Percentiles rank a stretch among this genome's conserved stretches.
These are phyloP conservation scores for Sabuloglossum arenarium DNA, from an alignment of 495 filamentous ascomycete species.

Conservation along the genomic window DNA sequence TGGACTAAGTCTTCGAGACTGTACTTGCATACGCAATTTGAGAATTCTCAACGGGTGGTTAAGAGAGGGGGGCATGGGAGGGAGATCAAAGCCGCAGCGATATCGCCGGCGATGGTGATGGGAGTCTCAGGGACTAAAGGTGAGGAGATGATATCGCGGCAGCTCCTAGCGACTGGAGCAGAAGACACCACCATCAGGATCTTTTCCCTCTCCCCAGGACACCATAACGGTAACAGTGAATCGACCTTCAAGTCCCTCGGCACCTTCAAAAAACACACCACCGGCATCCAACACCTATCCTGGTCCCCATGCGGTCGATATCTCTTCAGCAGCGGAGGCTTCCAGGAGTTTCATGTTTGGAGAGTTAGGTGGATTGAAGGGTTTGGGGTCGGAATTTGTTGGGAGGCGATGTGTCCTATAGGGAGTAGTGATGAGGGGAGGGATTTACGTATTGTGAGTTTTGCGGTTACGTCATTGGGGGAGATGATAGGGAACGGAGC, in stretches of 20 bases:
- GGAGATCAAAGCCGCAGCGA: slow-evolving; percentile 64
- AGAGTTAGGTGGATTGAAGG: slow-evolving; percentile 31
- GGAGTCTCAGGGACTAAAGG: not conserved
- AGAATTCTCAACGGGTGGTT: slow-evolving; percentile 29
- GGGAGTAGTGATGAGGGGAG: slow-evolving; percentile 32
- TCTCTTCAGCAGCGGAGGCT: slow-evolving; percentile 67
- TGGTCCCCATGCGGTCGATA: slow-evolving; percentile 43
- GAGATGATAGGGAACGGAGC: too few species aligned
- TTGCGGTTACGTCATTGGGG: slow-evolving; percentile 26
- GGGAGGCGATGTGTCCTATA: slow-evolving; percentile 38
- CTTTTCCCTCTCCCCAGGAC: slow-evolving; percentile 20
- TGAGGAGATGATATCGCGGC: not conserved
- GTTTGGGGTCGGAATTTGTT: slow-evolving; percentile 35
- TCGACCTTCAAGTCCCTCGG: slow-evolving; percentile 25
- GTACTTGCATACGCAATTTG: slow-evolving; percentile 26
- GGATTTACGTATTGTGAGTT: slow-evolving; percentile 63
- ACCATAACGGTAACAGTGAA: not conserved
- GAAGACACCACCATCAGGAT: slow-evolving; percentile 79
- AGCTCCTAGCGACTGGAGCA: slow-evolving; percentile 56
- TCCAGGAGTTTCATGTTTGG: slow-evolving; percentile 84
- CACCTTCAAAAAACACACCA: slow-evolving; percentile 51
- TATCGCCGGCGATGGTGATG: slow-evolving; percentile 15
- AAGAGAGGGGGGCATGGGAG: slow-evolving; percentile 60
- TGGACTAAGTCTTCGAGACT: slow-evolving; percentile 30
- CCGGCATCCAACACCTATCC: slow-evolving; percentile 62